Conservation (phyloP, 192 early-diverging fungal species). For the Podila epicladia region DNA sequence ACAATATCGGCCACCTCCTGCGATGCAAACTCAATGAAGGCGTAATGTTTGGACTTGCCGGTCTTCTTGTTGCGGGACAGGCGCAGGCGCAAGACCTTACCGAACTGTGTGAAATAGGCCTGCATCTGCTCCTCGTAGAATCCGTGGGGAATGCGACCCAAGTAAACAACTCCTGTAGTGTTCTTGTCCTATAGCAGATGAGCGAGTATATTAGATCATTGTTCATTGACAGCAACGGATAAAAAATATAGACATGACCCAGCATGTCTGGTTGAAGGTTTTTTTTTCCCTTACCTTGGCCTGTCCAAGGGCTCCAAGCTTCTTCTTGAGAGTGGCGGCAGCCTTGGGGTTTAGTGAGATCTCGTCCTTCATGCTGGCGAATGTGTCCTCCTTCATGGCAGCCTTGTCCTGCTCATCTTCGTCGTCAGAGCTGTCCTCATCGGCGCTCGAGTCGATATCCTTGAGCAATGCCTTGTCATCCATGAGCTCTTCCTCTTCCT, state of each 20-base stretch:
- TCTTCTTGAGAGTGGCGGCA: conserved; percentile 32
- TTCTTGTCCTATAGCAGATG: conserved; percentile 16
- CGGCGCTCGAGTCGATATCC: conserved; percentile 48
- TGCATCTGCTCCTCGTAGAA: conserved; percentile 96
- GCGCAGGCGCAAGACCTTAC: conserved; percentile 78
- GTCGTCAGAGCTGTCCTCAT: conserved; percentile 45
- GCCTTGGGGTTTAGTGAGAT: conserved; percentile 53
- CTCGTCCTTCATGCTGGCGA: conserved; percentile 50
- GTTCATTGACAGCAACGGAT: background rate
- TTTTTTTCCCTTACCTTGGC: conserved; percentile 22
- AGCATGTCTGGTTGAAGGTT: background rate
- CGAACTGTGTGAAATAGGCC: conserved; percentile 95
- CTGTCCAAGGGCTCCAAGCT: conserved; percentile 23
- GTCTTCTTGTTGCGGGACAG: conserved; percentile 93
- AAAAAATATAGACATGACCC: background rate
- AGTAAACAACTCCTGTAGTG: conserved; percentile 81
- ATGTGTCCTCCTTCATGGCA: conserved; percentile 51
- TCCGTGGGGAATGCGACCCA: conserved; percentile 94
- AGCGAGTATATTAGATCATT: background rate
- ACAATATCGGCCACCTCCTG: conserved; percentile 89
- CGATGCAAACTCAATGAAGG: conserved; percentile 90
- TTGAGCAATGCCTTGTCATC: conserved; percentile 57
- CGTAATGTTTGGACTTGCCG: conserved; percentile 93
- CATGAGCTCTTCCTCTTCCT: conserved; percentile 51
- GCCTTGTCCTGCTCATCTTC: conserved; percentile 41